These are phyloP conservation scores for Vanderwaltozyma tropicalis DNA, from an alignment of 805 yeast species.

Conservation along the genomic window DNA sequence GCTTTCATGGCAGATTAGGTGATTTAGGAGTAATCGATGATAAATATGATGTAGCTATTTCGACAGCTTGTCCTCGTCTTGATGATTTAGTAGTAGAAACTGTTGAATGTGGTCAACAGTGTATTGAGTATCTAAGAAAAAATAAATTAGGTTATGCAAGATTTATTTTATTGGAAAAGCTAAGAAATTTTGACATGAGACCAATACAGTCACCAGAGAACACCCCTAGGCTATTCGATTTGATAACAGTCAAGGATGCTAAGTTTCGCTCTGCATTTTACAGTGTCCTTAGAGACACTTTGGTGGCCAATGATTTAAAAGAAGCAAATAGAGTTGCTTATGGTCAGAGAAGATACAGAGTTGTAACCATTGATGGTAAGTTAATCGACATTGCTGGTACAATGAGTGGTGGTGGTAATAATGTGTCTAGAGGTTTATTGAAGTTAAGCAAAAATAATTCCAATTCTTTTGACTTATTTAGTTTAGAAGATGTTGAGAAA, in stretches of 20 bases:
- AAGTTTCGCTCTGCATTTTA: slow-evolving; percentile 82
- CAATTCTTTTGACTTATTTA: slow-evolving; percentile 26
- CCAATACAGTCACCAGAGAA: slow-evolving; percentile 61
- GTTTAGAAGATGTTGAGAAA: slow-evolving; percentile 46
- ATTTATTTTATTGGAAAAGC: slow-evolving; percentile 68
- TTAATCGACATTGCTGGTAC: slow-evolving; percentile 90
- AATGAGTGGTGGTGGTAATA: slow-evolving; percentile 90
- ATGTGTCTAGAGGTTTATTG: slow-evolving; percentile 69
- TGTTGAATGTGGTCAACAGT: slow-evolving; percentile 58
- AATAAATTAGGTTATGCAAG: slow-evolving; percentile 82
- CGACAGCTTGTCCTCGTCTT: slow-evolving; percentile 86
- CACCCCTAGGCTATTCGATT: slow-evolving; percentile 76
- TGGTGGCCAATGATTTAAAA: slow-evolving; percentile 67
- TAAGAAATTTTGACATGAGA: slow-evolving; percentile 49
- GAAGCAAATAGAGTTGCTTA: slow-evolving; percentile 87
- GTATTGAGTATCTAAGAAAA: slow-evolving; percentile 74
- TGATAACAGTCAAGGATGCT: slow-evolving; percentile 55
- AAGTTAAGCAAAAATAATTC: slow-evolving; percentile 29
- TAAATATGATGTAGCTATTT: slow-evolving; percentile 81
- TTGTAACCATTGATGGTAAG: slow-evolving; percentile 87
- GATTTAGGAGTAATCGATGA: slow-evolving; percentile 87
- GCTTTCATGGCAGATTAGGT: slow-evolving; percentile 85
- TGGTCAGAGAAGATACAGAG: slow-evolving; percentile 70
- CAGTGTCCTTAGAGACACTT: slow-evolving; percentile 74
- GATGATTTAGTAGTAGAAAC: slow-evolving; percentile 90